Evolutionary conservation across 768 basidiomycete species (phyloP).

Genomic region (Mycena amicta): DNA sequence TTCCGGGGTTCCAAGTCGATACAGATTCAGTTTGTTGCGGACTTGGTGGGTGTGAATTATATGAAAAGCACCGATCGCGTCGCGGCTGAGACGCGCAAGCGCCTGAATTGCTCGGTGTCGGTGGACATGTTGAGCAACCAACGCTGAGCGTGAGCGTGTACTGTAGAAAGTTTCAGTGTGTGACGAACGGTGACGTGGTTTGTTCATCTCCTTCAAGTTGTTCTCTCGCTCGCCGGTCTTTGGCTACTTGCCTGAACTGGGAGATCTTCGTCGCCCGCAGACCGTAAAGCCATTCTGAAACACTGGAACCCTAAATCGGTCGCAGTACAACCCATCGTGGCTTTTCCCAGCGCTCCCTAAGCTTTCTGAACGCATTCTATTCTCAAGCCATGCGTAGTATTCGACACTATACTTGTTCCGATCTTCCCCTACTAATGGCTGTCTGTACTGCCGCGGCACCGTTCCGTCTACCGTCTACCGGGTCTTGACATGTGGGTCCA

Average conservation of each 20-base stretch:
- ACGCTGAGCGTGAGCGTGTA: too few species aligned
- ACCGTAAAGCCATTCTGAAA: neutral
- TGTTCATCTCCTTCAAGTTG: too few species aligned
- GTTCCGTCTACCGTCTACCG: neutral
- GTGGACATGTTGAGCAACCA: too few species aligned
- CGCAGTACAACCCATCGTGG: neutral
- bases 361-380: neutral
- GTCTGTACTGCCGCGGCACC: neutral
- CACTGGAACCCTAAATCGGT: neutral
- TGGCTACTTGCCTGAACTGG: neutral
- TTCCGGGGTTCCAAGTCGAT: slow-evolving; percentile 18
- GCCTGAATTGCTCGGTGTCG: too few species aligned
- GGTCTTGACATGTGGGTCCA: neutral
- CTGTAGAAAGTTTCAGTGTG: too few species aligned
- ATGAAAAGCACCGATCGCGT: neutral
- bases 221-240: neutral
- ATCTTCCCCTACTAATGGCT: neutral
- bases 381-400: neutral
- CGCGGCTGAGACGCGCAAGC: neutral
- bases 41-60: too few species aligned
- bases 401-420: neutral
- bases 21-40: too few species aligned
- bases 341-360: neutral
- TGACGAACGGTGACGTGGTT: too few species aligned
- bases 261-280: neutral